Evolutionary conservation across 306 rosid genomes (phyloP).

Genomic region (Trifolium pratense): DNA sequence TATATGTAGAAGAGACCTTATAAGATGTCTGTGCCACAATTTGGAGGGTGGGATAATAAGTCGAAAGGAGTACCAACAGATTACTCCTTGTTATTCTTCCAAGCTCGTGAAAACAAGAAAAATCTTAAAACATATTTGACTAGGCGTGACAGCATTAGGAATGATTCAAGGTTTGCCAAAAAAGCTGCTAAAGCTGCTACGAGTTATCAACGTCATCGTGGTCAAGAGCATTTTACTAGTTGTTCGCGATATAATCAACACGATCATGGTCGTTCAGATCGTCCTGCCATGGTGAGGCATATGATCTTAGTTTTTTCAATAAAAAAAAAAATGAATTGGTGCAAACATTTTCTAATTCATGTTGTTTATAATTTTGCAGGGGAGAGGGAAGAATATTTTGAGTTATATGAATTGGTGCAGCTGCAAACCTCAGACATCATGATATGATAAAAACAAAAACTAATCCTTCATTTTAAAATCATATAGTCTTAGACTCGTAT

Average conservation of each 20-base stretch:
- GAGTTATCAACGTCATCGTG: constrained; percentile 14
- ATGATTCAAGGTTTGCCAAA: constrained; percentile 40
- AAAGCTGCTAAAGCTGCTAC: not conserved
- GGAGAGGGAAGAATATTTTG: constrained; percentile 58
- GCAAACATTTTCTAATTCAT: constrained; percentile 32
- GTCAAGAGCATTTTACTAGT: not conserved
- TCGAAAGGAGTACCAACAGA: constrained; percentile 53
- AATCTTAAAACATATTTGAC: constrained; percentile 59
- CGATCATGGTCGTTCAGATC: constrained; percentile 17
- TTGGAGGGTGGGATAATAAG: constrained; percentile 87
- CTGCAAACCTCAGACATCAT: constrained; percentile 48
- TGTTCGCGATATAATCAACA: not conserved
- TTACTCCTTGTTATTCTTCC: constrained; percentile 70
- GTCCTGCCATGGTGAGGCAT: constrained; percentile 31
- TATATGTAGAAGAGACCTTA: constrained; percentile 53
- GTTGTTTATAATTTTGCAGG: constrained; percentile 55
- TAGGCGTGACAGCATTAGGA: constrained; percentile 55
- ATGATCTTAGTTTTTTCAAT: not conserved
- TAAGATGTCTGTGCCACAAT: constrained; percentile 82
- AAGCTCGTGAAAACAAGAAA: constrained; percentile 69
- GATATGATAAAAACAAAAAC: constrained; percentile 38
- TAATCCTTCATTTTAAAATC: constrained; percentile 17
- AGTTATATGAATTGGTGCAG: constrained; percentile 63
- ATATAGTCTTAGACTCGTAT: not conserved
- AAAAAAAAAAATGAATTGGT: too few species aligned